A percentile compares a stretch with the other conserved stretches of the same genome.
Evolutionary conservation across 2,329 filamentous ascomycete genomes (phyloP).

Genomic region (Penicillium sp.): DNA sequence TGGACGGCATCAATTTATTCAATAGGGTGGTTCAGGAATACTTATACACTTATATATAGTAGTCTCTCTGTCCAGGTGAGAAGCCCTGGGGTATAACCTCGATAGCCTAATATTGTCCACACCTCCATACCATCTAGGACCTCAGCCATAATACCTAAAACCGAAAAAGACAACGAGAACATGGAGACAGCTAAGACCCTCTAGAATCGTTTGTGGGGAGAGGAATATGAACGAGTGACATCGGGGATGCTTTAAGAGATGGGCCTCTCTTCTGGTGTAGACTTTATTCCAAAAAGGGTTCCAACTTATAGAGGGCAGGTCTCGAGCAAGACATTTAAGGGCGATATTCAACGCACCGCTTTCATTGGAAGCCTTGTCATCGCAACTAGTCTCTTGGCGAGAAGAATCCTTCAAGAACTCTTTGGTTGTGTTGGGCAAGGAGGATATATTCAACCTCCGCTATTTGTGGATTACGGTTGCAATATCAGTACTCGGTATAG

Average conservation of each 20-base stretch:
- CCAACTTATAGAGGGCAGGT: conserved; percentile 4
- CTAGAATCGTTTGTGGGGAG: conserved; percentile 5
- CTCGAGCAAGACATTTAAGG: too few species aligned
- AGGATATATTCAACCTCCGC: conserved; percentile 20
- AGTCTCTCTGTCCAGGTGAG: background rate
- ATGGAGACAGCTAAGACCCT: background rate
- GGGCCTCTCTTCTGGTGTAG: background rate
- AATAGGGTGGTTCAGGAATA: background rate
- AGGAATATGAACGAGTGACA: conserved; percentile 17
- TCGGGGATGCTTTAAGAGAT: conserved; percentile 16
- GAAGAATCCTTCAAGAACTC: conserved; percentile 10
- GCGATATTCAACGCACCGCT: conserved; percentile 12
- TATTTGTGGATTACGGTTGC: conserved; percentile 26
- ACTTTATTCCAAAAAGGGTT: background rate
- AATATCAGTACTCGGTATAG: conserved; percentile 17
- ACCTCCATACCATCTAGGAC: background rate
- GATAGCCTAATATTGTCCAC: background rate
- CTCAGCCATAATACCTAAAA: background rate
- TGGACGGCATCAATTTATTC: background rate
- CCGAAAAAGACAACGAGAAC: background rate
- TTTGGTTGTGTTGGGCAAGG: conserved; percentile 14
- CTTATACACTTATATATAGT: too few species aligned
- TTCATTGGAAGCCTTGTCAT: background rate
- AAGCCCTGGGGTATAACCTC: background rate
- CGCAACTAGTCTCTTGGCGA: background rate